Evolutionary conservation across 768 basidiomycete genomes (phyloP).

Genomic region (Leccinum incarnatum): DNA sequence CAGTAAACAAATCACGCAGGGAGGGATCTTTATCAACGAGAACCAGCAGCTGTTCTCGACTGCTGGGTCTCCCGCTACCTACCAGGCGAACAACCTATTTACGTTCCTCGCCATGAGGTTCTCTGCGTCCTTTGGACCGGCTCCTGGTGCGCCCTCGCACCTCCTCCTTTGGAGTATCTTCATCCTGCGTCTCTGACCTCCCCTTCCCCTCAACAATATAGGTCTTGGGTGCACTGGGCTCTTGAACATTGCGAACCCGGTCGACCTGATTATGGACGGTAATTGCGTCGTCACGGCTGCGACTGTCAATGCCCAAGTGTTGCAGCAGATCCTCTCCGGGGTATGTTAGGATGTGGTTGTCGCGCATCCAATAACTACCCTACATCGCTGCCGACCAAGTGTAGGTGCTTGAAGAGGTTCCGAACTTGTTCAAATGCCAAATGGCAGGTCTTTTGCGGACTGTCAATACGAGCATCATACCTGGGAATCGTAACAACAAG

Average conservation of each 20-base stretch:
- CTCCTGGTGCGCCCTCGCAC: constrained; percentile 16
- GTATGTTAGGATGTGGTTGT: constrained; percentile 1
- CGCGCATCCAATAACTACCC: too few relatives aligned
- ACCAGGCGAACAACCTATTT: constrained; percentile 23
- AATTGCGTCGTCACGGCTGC: constrained; percentile 27
- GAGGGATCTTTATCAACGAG: constrained; percentile 22
- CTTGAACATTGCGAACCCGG: constrained; percentile 24
- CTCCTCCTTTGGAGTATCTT: not conserved
- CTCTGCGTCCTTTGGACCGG: constrained; percentile 22
- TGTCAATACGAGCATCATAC: constrained; percentile 80
- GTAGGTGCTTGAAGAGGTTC: too few relatives aligned
- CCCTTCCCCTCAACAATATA: not conserved
- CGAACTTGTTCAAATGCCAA: constrained; percentile 36
- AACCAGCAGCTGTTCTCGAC: constrained; percentile 21
- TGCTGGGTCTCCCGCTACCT: constrained; percentile 20
- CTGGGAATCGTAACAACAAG: constrained; percentile 96
- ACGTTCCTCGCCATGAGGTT: constrained; percentile 32
- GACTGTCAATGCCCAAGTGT: constrained; percentile 19
- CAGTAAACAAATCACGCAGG: constrained; percentile 23
- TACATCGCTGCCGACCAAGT: too few relatives aligned
- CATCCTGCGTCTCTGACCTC: not conserved
- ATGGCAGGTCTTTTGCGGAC: constrained; percentile 89
- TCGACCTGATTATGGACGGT: constrained; percentile 22
- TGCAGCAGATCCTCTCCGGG: constrained; percentile 18
- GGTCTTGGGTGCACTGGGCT: constrained; percentile 23